Percentiles rank a stretch among this genome's conserved stretches.
phyloP scores from a whole-genome alignment of 371 early-diverging fungal species.

The Mucor racemosus region DNA sequence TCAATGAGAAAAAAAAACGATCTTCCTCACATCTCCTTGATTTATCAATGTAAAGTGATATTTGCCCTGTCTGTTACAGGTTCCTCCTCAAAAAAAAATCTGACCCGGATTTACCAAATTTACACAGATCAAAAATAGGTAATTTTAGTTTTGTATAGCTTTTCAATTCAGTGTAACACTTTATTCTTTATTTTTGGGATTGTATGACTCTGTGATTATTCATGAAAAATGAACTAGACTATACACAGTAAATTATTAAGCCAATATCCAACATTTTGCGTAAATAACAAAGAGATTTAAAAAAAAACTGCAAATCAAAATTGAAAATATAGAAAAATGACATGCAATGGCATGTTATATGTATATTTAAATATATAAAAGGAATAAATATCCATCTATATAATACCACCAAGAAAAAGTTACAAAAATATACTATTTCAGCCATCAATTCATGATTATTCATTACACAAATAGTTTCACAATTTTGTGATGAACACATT shows the following conservation, averaged over 20 bases:
- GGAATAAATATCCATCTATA: slow-evolving; percentile 2
- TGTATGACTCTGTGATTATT: neutral
- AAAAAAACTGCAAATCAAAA: neutral
- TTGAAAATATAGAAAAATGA: neutral
- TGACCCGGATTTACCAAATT: neutral
- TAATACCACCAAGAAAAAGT: neutral
- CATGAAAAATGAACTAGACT: neutral
- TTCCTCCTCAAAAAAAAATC: neutral
- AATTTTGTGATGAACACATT: neutral
- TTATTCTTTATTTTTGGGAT: neutral
- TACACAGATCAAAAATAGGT: neutral
- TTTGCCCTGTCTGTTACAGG: no score
- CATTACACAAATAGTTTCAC: slow-evolving; percentile 7
- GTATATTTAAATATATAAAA: neutral
- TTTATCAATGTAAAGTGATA: neutral
- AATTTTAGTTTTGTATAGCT: neutral
- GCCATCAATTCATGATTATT: neutral
- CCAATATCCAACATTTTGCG: neutral
- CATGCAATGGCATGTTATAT: neutral
- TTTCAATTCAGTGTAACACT: neutral
- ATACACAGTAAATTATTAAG: neutral
- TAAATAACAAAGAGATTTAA: neutral
- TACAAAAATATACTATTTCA: neutral
- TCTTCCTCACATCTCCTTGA: neutral
- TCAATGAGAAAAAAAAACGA: neutral